Conservation (phyloP, 2,329 filamentous ascomycete genomes). For the Lachnellula cervina region DNA sequence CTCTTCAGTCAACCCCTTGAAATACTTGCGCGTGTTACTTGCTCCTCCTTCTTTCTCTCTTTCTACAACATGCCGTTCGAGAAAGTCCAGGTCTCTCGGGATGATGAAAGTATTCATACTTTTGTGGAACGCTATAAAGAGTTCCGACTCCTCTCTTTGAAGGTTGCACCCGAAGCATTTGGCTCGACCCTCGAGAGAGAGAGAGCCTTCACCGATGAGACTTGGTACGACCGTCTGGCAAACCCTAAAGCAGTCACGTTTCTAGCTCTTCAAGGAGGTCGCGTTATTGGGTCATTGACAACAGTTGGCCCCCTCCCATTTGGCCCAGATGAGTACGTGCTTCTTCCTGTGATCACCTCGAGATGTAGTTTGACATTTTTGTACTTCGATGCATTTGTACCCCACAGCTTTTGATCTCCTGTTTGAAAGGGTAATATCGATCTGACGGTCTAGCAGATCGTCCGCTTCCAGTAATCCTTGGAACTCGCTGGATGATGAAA, state of each 20-base stretch:
- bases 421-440: background rate
- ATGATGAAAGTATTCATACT: slow-evolving; percentile 18
- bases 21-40: background rate
- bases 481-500: slow-evolving; percentile 4
- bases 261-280: slow-evolving; percentile 27
- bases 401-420: background rate
- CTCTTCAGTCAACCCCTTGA: background rate
- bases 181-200: slow-evolving; percentile 37
- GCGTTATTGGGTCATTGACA: slow-evolving; percentile 32
- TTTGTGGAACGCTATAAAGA: slow-evolving; percentile 23
- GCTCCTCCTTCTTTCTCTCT: background rate
- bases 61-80: slow-evolving; percentile 20
- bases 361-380: background rate
- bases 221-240: slow-evolving; percentile 34
- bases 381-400: background rate
- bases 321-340: slow-evolving; percentile 10
- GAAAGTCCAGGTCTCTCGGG: slow-evolving; percentile 23
- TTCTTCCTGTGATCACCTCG: background rate
- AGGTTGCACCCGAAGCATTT: slow-evolving; percentile 32
- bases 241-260: slow-evolving; percentile 35
- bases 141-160: slow-evolving; percentile 24
- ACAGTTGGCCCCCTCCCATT: slow-evolving; percentile 31
- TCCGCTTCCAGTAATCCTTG: slow-evolving; percentile 17
- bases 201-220: slow-evolving; percentile 31
- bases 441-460: slow-evolving; percentile 1